Base-by-base conservation (phyloP, 2,329 filamentous ascomycete genomes). In the Diaporthe australafricana region DNA sequence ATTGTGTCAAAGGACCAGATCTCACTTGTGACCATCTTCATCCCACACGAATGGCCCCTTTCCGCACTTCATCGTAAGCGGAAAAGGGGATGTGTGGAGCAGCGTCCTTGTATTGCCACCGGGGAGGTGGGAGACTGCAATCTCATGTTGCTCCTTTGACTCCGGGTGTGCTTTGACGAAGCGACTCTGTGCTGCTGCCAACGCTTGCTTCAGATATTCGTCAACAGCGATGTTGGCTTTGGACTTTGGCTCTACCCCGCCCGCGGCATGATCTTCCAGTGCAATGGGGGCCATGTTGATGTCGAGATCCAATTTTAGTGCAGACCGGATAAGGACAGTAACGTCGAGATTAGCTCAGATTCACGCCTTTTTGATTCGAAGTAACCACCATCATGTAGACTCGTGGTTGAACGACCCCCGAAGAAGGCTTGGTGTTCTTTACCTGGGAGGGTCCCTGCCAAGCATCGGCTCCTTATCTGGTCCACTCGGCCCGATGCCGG, bases 41-140 rank as follows among this genome's bases (percentile, higher is more conserved):
- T 84, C 84, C 4, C 77, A 81, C 8, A 86, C 75, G 48, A 80
- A 77, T 55, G 80, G 77, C 1, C 79, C 79, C 32, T 78, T 74
- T 14, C 82, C 81, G 20, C 79, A 83, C 56, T 80, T 80, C 72
- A 86, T 83, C 12, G 76, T 80, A 12, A 86, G 72, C 1, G 85
- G 85, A 63, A 86, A 87, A 2, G 85, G 85, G 5, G 78, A 77
- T n/a, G 80, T 80, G 74, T 85, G 78, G 32, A 73, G 42, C 27
- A 78, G 74, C 2, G 78, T 76, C 17, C 78, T 75, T 22, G 79
- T 80, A 68, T 80, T 80, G 27, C 79, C 79, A 3, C 79, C 79
- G 1, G 79, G 79, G 20, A 80, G 60, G 5, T 65, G 45, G 2
- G 60, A 50, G 7, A 65, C 45, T 11, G 60, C 60, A 7, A 65